A percentile compares a stretch with the other conserved stretches of the same genome.
Evolutionary conservation across 2,329 filamentous ascomycete genomes (phyloP).

Genomic region (Nakataea oryzae): DNA sequence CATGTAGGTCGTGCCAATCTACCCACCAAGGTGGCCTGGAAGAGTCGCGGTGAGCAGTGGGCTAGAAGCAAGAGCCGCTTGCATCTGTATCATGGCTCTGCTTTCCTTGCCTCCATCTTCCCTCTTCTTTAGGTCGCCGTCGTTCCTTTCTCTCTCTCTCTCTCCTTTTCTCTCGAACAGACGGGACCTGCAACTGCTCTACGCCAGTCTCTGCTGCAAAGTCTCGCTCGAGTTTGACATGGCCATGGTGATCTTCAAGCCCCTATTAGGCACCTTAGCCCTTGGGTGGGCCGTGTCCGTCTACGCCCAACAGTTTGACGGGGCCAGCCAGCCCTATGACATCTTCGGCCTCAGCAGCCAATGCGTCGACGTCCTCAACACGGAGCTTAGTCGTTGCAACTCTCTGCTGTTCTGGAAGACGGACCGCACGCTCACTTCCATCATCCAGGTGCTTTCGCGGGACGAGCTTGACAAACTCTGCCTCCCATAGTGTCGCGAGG

Average conservation of each 20-base stretch:
- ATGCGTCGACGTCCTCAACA: background rate
- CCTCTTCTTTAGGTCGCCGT: no score
- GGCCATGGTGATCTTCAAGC: background rate
- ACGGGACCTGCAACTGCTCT: no score
- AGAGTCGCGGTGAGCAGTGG: no score
- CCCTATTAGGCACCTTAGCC: background rate
- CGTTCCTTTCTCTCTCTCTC: no score
- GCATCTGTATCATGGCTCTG: no score
- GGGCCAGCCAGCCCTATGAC: background rate
- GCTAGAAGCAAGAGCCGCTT: no score
- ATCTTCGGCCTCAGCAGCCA: background rate
- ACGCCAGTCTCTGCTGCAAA: no score
- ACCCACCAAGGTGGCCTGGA: no score
- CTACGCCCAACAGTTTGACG: background rate
- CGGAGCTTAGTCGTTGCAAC: background rate
- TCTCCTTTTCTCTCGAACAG: no score
- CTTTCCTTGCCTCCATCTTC: no score
- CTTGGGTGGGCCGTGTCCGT: background rate
- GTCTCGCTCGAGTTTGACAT: background rate
- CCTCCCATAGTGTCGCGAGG: background rate
- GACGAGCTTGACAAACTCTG: background rate
- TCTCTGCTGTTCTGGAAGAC: background rate
- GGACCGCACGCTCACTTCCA: background rate
- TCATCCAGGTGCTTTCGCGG: background rate
- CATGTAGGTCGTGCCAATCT: no score